Evolutionary conservation across 805 yeast genomes (phyloP).

Genomic region (Cyberlindnera saturnus): DNA sequence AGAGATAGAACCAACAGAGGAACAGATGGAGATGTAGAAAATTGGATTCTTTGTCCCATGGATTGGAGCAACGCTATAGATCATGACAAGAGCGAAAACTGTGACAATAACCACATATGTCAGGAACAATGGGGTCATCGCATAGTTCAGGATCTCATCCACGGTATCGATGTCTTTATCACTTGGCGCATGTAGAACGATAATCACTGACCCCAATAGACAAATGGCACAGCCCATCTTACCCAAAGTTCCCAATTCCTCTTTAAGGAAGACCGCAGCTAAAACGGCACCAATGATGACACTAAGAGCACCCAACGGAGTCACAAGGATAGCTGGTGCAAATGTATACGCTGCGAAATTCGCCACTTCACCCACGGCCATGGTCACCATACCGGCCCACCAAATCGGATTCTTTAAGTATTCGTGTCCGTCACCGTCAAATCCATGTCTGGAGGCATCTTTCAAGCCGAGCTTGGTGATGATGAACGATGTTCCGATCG

Average conservation of each 20-base stretch:
- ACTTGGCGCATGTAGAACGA: slow-evolving; percentile 90
- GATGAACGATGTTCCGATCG: slow-evolving; percentile 86
- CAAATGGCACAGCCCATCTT: slow-evolving; percentile 92
- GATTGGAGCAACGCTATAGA: slow-evolving; percentile 74
- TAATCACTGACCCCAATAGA: slow-evolving; percentile 79
- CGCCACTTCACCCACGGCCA: slow-evolving; percentile 90
- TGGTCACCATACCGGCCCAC: slow-evolving; percentile 89
- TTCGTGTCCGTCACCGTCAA: slow-evolving; percentile 66
- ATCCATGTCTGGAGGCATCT: slow-evolving; percentile 61
- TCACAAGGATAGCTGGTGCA: slow-evolving; percentile 89
- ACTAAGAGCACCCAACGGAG: slow-evolving; percentile 86
- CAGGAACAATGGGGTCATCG: slow-evolving; percentile 71
- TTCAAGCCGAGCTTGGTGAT: slow-evolving; percentile 82
- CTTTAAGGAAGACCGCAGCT: slow-evolving; percentile 79
- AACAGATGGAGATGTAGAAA: slow-evolving; percentile 85
- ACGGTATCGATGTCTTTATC: slow-evolving; percentile 85
- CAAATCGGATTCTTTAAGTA: slow-evolving; percentile 81
- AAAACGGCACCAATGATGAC: slow-evolving; percentile 89
- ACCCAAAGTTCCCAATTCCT: slow-evolving; percentile 82
- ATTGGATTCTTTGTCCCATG: slow-evolving; percentile 80
- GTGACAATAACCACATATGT: slow-evolving; percentile 59
- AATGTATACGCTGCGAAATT: slow-evolving; percentile 93
- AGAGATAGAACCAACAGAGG: slow-evolving; percentile 83
- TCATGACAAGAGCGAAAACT: slow-evolving; percentile 67
- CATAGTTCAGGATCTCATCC: slow-evolving; percentile 79